Evolutionary conservation across 148 eudicot species (phyloP).

Genomic region (Rhododendron henanense): DNA sequence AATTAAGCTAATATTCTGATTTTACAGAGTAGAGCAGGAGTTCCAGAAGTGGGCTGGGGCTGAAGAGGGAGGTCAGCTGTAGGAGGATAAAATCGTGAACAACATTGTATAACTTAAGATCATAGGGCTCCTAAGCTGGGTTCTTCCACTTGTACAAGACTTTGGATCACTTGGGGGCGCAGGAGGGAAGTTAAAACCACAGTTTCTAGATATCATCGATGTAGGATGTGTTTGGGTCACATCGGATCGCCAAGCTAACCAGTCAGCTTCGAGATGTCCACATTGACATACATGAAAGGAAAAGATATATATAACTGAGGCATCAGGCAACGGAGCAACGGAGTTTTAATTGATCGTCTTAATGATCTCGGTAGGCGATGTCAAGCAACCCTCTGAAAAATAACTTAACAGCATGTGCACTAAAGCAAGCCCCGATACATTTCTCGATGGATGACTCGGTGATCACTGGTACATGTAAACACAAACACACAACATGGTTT

Average conservation of each 20-base stretch:
- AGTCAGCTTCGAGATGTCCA: not conserved
- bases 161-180: not conserved
- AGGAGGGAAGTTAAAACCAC: too few species aligned
- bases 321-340: not conserved
- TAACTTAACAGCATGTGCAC: slow-evolving; percentile 62
- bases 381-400: slow-evolving; percentile 36
- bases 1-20: not conserved
- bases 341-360: not conserved
- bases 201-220: not conserved
- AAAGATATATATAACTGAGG: not conserved
- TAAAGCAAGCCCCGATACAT: slow-evolving; percentile 55
- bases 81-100: not conserved
- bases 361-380: slow-evolving; percentile 2
- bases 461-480: slow-evolving; percentile 36
- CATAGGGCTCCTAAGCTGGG: not conserved
- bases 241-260: not conserved
- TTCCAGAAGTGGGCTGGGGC: not conserved
- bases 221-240: not conserved
- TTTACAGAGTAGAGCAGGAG: not conserved
- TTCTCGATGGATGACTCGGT: slow-evolving; percentile 44
- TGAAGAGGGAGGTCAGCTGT: not conserved
- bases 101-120: not conserved
- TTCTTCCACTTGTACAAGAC: not conserved
- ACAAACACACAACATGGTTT: not conserved
- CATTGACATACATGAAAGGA: not conserved